phyloP scores from a whole-genome alignment of 495 filamentous ascomycete species.

The Parachaetomium inaequale region DNA sequence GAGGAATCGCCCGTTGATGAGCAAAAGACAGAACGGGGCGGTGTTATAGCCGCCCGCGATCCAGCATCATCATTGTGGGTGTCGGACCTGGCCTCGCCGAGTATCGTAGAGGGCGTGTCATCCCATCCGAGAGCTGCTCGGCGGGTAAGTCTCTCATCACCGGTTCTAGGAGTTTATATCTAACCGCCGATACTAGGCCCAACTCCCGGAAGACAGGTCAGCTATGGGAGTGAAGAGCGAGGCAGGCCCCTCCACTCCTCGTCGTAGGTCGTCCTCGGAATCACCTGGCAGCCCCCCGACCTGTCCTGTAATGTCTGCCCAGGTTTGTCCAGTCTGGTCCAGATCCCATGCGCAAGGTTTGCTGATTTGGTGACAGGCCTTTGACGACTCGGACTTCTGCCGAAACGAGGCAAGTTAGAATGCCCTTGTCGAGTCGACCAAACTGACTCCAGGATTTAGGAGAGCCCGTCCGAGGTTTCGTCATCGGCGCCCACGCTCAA shows the following conservation, averaged over 20 bases:
- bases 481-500: neutral
- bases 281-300: neutral
- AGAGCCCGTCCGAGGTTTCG: neutral
- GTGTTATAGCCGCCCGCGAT: neutral
- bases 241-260: neutral
- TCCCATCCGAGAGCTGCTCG: neutral
- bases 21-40: neutral
- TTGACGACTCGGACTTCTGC: neutral
- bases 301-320: neutral
- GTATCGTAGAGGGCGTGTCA: neutral
- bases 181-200: neutral
- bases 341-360: neutral
- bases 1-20: neutral
- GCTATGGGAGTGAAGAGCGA: neutral
- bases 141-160: neutral
- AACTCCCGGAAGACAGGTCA: neutral
- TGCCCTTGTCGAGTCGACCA: neutral
- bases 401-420: neutral
- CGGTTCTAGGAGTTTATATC: neutral
- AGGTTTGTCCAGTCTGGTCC: neutral
- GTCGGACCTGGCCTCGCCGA: neutral
- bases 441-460: neutral
- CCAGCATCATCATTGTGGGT: neutral
- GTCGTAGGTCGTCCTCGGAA: neutral
- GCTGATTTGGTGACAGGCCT: neutral